Conservation (phyloP, 805 yeast genomes). For the Lipomyces chichibuensis region DNA sequence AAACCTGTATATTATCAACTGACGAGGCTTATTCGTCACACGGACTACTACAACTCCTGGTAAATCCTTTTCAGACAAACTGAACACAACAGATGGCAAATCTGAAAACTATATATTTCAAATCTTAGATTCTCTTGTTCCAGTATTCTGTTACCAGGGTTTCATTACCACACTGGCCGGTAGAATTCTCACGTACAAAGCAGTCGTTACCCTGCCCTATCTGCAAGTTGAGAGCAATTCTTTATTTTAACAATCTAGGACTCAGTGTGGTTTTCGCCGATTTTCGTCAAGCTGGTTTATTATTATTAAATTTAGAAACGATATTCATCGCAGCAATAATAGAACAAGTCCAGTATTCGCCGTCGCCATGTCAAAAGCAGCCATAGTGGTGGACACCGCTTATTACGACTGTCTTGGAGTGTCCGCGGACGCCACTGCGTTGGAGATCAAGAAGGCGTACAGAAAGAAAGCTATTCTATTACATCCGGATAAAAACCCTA, state of each 20-base stretch:
- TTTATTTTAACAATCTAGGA: background rate
- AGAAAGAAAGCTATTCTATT: constrained; percentile 84
- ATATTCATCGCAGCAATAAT: background rate
- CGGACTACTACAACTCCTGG: too few species aligned
- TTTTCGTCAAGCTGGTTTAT: background rate
- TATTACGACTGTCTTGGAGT: constrained; percentile 85
- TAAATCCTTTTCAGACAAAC: too few species aligned
- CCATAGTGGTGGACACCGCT: constrained; percentile 87
- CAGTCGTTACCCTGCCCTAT: background rate
- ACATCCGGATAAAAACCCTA: constrained; percentile 97
- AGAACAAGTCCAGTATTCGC: background rate
- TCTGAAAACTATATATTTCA: too few species aligned
- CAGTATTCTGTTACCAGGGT: too few species aligned
- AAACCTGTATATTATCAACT: too few species aligned
- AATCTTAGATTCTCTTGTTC: too few species aligned
- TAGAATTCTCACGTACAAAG: too few species aligned
- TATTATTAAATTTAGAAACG: background rate
- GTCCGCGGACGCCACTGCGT: constrained; percentile 65
- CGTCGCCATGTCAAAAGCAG: background rate
- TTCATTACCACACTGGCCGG: too few species aligned
- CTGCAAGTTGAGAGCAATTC: background rate
- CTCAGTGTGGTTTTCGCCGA: background rate
- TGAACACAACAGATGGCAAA: too few species aligned
- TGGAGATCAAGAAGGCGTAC: constrained; percentile 91
- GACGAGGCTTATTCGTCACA: too few species aligned